Conservation (phyloP, 179 eudicot genomes). For the Beta corolliflora region DNA sequence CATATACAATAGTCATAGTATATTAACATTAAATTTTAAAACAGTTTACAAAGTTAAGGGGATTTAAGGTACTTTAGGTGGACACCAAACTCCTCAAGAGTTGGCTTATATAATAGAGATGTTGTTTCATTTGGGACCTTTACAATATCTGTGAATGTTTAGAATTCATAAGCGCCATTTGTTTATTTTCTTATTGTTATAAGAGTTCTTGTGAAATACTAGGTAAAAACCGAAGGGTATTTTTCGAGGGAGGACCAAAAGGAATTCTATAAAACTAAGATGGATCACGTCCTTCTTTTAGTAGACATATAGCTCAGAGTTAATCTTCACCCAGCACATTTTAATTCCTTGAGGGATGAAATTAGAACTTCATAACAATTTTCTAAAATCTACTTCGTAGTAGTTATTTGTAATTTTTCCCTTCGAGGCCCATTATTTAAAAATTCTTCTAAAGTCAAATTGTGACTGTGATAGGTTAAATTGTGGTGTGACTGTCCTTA, state of each 20-base stretch:
- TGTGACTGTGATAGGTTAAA: constrained; percentile 53
- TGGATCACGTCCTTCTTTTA: neutral
- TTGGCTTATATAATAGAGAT: too few species aligned
- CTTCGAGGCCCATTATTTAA: neutral
- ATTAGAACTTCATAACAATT: neutral
- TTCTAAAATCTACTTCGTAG: neutral
- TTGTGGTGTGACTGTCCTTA: constrained; percentile 96
- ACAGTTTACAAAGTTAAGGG: too few species aligned
- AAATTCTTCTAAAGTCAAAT: neutral
- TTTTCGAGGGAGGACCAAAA: neutral
- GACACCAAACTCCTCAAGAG: too few species aligned
- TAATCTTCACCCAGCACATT: neutral
- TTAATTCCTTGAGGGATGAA: neutral
- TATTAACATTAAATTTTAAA: too few species aligned
- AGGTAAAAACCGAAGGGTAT: neutral
- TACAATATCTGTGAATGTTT: too few species aligned
- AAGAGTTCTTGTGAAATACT: neutral
- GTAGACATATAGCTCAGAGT: neutral
- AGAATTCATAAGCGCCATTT: neutral
- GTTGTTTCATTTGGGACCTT: too few species aligned
- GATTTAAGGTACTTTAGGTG: too few species aligned
- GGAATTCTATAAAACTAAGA: neutral
- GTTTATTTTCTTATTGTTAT: neutral
- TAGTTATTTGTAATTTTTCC: neutral
- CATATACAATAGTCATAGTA: too few species aligned